Percentiles rank a stretch among this genome's conserved stretches.
phyloP scores from a whole-genome alignment of 2,329 filamentous ascomycete genomes.

The Penicillium sumatraense region DNA sequence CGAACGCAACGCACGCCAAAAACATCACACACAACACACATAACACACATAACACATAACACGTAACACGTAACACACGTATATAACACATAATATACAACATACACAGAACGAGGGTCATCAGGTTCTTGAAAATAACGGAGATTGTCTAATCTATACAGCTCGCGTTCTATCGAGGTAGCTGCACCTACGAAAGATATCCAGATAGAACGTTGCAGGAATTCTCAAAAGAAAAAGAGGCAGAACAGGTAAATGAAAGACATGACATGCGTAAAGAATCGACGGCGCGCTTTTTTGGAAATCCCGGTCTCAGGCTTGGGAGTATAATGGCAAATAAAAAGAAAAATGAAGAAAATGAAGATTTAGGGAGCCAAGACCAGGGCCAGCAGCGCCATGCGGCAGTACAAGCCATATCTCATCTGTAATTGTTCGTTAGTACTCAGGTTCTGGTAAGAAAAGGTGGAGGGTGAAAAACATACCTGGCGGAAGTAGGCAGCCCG shows the following conservation, averaged over 20 bases:
- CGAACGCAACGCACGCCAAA: constrained; percentile 24
- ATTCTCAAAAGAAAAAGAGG: constrained; percentile 29
- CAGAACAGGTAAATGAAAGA: constrained; percentile 25
- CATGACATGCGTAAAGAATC: constrained; percentile 27
- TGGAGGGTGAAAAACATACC: constrained; percentile 64
- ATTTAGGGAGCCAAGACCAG: constrained; percentile 74
- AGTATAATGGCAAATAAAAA: constrained; percentile 20
- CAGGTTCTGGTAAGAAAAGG: not conserved
- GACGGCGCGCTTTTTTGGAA: constrained; percentile 20
- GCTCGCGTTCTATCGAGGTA: constrained; percentile 32
- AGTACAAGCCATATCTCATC: constrained; percentile 98
- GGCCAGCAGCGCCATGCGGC: constrained; percentile 94
- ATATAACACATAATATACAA: constrained; percentile 30
- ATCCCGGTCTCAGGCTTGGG: constrained; percentile 17
- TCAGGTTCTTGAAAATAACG: constrained; percentile 35
- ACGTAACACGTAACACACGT: constrained; percentile 24
- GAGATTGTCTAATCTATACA: constrained; percentile 45
- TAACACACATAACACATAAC: constrained; percentile 29
- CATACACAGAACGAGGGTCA: constrained; percentile 36
- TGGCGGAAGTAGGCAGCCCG: constrained; percentile 98
- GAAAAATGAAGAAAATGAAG: constrained; percentile 10
- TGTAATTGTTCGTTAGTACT: constrained; percentile 57
- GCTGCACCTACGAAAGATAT: constrained; percentile 38
- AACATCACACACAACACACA: constrained; percentile 28
- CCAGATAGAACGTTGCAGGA: constrained; percentile 33